Evolutionary conservation across 2,329 filamentous ascomycete species (phyloP).

Genomic region (Xylaria sp.): DNA sequence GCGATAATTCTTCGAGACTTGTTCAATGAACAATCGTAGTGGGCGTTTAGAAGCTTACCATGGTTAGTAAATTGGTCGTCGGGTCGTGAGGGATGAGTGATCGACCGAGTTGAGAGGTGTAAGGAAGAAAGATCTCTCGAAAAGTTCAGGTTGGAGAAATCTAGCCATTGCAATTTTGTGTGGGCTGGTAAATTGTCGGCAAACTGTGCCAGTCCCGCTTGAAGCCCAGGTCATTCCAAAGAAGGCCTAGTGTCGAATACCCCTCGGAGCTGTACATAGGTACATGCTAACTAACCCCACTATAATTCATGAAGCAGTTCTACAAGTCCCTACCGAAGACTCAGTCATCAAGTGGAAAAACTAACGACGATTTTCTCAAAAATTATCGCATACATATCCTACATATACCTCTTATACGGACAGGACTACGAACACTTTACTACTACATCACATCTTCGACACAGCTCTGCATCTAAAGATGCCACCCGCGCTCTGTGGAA

Average conservation of each 20-base stretch:
- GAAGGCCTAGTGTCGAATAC: conserved; percentile 30
- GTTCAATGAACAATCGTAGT: conserved; percentile 48
- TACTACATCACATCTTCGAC: background rate
- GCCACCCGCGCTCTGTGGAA: conserved; percentile 79
- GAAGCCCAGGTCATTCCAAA: conserved; percentile 5
- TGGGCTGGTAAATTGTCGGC: conserved; percentile 45
- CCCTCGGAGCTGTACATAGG: conserved; percentile 35
- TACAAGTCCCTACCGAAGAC: background rate
- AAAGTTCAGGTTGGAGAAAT: conserved; percentile 42
- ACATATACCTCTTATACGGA: background rate
- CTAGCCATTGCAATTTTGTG: conserved; percentile 43
- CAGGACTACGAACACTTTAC: background rate
- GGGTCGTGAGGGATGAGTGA: conserved; percentile 60
- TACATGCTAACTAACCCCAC: conserved; percentile 14
- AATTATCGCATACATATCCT: too few relatives aligned
- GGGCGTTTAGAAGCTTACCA: conserved; percentile 65
- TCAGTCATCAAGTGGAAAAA: background rate
- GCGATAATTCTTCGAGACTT: conserved; percentile 48
- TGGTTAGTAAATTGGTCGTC: conserved; percentile 63
- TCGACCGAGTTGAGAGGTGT: conserved; percentile 51
- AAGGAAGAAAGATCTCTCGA: conserved; percentile 47
- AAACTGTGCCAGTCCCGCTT: conserved; percentile 27
- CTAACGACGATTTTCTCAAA: background rate
- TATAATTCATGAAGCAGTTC: background rate
- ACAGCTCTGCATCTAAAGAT: conserved; percentile 58